Conservation (phyloP, 768 basidiomycete species). For the Boletus tomentosulus region DNA sequence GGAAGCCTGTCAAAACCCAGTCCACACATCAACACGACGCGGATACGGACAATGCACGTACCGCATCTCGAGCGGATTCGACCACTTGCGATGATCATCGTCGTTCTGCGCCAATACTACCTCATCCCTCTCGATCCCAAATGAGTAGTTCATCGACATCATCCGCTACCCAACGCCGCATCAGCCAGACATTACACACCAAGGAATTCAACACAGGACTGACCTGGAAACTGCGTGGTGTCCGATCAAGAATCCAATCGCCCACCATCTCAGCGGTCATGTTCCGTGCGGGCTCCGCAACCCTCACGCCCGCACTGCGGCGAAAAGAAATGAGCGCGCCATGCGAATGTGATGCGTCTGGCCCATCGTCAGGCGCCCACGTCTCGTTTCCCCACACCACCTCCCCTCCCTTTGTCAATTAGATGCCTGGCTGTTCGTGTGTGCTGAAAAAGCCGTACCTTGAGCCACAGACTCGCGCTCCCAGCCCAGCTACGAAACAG, state of each 20-base stretch:
- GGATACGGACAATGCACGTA: conserved; percentile 20
- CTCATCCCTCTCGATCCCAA: conserved; percentile 80
- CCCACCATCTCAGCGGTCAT: conserved; percentile 77
- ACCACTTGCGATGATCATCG: conserved; percentile 80
- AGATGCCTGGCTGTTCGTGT: not conserved
- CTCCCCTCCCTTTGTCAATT: conserved; percentile 61
- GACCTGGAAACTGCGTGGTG: conserved; percentile 79
- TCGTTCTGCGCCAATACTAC: conserved; percentile 60
- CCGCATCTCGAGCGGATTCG: conserved; percentile 84
- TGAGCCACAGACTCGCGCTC: conserved; percentile 90
- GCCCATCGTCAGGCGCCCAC: conserved; percentile 76
- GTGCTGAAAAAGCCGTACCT: conserved; percentile 43
- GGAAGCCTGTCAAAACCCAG: conserved; percentile 54
- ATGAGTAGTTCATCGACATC: conserved; percentile 76
- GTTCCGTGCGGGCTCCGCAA: conserved; percentile 40
- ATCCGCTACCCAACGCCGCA: not conserved
- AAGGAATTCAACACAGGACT: conserved; percentile 1
- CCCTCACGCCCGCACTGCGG: conserved; percentile 9
- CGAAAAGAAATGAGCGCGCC: conserved; percentile 85
- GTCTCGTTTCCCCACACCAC: conserved; percentile 76
- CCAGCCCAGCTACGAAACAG: conserved; percentile 96
- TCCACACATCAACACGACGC: not conserved
- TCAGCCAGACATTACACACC: not conserved
- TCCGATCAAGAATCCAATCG: conserved; percentile 78
- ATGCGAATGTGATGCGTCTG: conserved; percentile 54